Evolutionary conservation across 371 early-diverging fungal genomes (phyloP).

Genomic region (Mortierella sp.): DNA sequence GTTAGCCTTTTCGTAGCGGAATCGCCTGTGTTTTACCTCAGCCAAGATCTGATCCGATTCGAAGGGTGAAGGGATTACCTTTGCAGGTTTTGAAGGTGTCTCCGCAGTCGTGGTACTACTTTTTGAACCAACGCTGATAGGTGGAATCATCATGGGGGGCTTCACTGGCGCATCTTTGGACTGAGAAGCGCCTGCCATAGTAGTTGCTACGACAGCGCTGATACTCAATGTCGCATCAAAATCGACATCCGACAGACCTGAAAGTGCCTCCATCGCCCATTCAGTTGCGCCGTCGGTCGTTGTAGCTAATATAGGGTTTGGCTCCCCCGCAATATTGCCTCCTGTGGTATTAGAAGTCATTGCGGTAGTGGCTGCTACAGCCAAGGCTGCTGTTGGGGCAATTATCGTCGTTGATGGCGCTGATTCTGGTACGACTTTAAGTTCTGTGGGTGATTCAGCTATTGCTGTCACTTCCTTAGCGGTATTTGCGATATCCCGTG

Average conservation of each 20-base stretch:
- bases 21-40: constrained; percentile 15
- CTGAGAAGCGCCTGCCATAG: constrained; percentile 20
- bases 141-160: constrained; percentile 21
- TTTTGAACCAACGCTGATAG: constrained; percentile 30
- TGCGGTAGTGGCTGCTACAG: background rate
- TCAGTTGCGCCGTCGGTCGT: constrained; percentile 16
- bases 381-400: background rate
- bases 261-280: constrained; percentile 41
- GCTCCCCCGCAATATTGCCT: background rate
- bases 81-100: constrained; percentile 16
- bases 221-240: constrained; percentile 38
- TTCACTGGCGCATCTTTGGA: constrained; percentile 9
- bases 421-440: background rate
- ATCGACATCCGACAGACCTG: constrained; percentile 40
- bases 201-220: constrained; percentile 26
- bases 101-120: constrained; percentile 13
- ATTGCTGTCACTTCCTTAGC: constrained; percentile 14
- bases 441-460: background rate
- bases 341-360: background rate
- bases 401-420: background rate
- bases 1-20: background rate
- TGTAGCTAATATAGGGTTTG: background rate
- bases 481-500: constrained; percentile 13
- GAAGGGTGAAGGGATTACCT: constrained; percentile 40
- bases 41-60: constrained; percentile 11